Evolutionary conservation across 768 basidiomycete genomes (phyloP).

Genomic region (Sporobolomyces roseus): DNA sequence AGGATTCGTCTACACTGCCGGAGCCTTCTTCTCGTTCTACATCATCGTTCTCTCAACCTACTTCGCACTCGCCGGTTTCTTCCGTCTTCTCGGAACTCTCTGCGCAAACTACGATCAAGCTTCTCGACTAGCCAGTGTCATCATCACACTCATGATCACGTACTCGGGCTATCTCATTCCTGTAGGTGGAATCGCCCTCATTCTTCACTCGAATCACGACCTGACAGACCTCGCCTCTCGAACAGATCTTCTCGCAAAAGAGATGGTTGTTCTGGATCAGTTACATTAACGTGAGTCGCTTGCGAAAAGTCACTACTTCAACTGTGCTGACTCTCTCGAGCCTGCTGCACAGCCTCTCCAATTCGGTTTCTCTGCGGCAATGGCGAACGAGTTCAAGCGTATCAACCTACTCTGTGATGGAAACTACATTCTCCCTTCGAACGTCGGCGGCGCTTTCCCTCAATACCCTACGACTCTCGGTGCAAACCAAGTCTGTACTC

Average conservation of each 20-base stretch:
- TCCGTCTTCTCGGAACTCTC: slow-evolving; percentile 61
- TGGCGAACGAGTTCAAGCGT: slow-evolving; percentile 69
- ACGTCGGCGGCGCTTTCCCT: slow-evolving; percentile 54
- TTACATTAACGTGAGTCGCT: slow-evolving; percentile 74
- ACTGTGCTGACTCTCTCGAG: no score
- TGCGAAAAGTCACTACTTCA: no score
- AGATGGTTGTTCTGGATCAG: slow-evolving; percentile 67
- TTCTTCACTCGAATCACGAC: not conserved
- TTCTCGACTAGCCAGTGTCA: slow-evolving; percentile 61
- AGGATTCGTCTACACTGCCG: slow-evolving; percentile 47
- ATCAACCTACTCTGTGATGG: slow-evolving; percentile 64
- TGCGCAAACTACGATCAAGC: slow-evolving; percentile 59
- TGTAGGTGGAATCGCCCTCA: not conserved
- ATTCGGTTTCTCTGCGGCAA: slow-evolving; percentile 70
- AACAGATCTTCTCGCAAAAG: slow-evolving; percentile 61
- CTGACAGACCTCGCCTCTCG: not conserved
- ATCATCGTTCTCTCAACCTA: slow-evolving; percentile 57
- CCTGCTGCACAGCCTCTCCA: no score
- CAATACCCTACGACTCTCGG: slow-evolving; percentile 62
- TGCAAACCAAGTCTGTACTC: slow-evolving; percentile 71
- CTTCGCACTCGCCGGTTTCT: slow-evolving; percentile 76
- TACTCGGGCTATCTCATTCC: slow-evolving; percentile 57
- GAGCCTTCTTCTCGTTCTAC: slow-evolving; percentile 61
- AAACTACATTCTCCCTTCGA: slow-evolving; percentile 62
- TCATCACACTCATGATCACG: slow-evolving; percentile 70